These are phyloP conservation scores for Trichoderma gracile DNA, from an alignment of 2,329 filamentous ascomycete species.

Conservation along the genomic window DNA sequence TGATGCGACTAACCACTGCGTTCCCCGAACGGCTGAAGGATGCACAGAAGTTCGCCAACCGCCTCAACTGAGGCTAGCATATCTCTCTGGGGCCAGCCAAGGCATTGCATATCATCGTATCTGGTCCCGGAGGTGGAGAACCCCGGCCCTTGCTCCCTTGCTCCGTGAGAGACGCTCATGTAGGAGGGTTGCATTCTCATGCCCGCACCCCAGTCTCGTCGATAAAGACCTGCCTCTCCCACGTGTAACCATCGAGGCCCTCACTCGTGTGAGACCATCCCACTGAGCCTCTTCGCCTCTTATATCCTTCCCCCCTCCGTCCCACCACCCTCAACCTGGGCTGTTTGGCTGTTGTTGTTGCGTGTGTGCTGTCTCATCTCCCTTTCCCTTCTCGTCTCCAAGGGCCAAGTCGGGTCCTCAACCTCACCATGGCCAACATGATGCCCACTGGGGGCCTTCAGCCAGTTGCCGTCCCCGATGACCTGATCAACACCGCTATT, in stretches of 20 bases:
- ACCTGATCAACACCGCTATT: constrained; percentile 8
- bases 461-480: constrained; percentile 7
- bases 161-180: neutral
- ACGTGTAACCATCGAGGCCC: constrained; percentile 9
- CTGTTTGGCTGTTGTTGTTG: constrained; percentile 5
- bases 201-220: constrained; percentile 17
- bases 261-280: constrained; percentile 1
- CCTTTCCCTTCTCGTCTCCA: neutral
- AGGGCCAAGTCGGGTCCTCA: neutral
- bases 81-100: neutral
- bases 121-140: constrained; percentile 4
- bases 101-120: constrained; percentile 8
- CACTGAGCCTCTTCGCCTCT: neutral
- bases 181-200: constrained; percentile 19
- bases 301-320: constrained; percentile 2
- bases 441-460: constrained; percentile 18
- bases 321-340: neutral
- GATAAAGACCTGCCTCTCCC: constrained; percentile 22
- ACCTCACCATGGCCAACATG: constrained; percentile 6
- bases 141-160: neutral
- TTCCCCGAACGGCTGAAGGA: constrained; percentile 17
- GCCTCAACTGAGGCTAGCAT: constrained; percentile 12
- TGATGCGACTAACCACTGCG: constrained; percentile 1
- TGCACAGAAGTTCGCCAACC: constrained; percentile 21
- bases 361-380: neutral